Evolutionary conservation across 495 filamentous ascomycete species (phyloP), one percentile per base, ranked within the genome.

Genomic region (Daldinia vernicosa): DNA sequence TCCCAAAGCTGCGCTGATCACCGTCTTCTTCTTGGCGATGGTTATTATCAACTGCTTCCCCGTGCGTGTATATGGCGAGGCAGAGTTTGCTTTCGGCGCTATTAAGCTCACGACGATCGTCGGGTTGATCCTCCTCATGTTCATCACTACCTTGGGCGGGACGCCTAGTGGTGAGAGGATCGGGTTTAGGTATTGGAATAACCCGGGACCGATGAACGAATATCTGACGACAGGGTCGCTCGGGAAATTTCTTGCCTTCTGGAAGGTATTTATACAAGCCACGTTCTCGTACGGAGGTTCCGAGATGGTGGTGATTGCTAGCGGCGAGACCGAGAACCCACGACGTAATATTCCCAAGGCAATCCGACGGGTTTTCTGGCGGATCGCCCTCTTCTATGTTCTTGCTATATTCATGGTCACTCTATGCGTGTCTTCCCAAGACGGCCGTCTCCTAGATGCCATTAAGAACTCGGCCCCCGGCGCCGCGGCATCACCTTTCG

Each of bases 271-370:
- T 81, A 88, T 82, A 37, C 86, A 86, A 45, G 87, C 87, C 2
- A 86, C 87, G 0, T 90, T 88, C 72, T 82, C 80, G 0, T 90
- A 87, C 61, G 82, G 86, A 1, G 87, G 87, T 4, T 82, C 87
- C 7, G 83, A 85, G 71, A 85, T 83, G 61, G 81, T 87, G 2
- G 87, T 87, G 33, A 86, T 93, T 68, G 90, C 91, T 6, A 90
- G 91, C 1, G 90, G 89, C 53, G 91, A 94, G 80, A 92, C 90
- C 6, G 83, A 88, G 59, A 91, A 93, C 67, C 90, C 90, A 2
- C 82, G 89, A 67, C 85, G 87, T 73, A 90, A 89, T 28, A 88
- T 93, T n/a, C 90, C 90, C 0, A 84, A 86, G 15, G 90, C 90
- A 0, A 89, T 91, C 62, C 86, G 85, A 64, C 88, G 90, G 68